Evolutionary conservation across 2,329 filamentous ascomycete species (phyloP), one percentile per base, ranked within the genome.

Genomic region (Alternaria hordeiaustralica): DNA sequence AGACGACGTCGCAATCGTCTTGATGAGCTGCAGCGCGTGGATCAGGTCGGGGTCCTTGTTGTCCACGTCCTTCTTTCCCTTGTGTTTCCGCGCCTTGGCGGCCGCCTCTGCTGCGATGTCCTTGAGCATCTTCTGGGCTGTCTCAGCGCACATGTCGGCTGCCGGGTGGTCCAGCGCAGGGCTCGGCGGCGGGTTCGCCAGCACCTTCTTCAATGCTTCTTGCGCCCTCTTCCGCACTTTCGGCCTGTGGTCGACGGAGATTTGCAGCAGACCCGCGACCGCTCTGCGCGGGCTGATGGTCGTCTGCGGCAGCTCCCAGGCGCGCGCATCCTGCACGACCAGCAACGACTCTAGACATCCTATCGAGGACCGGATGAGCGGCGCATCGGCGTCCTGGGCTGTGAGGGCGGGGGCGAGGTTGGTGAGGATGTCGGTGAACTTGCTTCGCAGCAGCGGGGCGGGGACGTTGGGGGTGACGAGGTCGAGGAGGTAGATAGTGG

Each of bases 161-260:
- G 94, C 96, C 2, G 96, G 96, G 77, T 99, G 96, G 71, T 99
- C 96, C 64, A 97, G 82, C 4, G 93, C 94, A 2, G 96, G 96
- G 68, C 93, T 97, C 0, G 95, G 94, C 0, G 96, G 96, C 9
- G 94, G 92, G 65, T 89, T 91, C 79, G 90, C 90, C 61, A 99
- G 86, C 5, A 99, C 89, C 67, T 90, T 92, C 57, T 90, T 89
- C 70, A 99, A 81, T 3, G 94, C 93, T 76, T 98, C 95, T 79
- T 97, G 93, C 7, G 96, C 93, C 79, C 94, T 86, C 87, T 96
- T 97, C 72, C 96, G 88, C 53, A 98, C 93, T 83, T 99, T 99
- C 3, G 96, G 96, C 60, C 95, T 87, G 67, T 90, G 91, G 77
- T 98, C 95, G 55, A 97, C 87, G 0, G 94, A 89, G 62, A 99